Evolutionary conservation across 768 basidiomycete species (phyloP), one percentile per base, ranked within the genome.

Genomic region (Tylopilus rubrobrunneus): DNA sequence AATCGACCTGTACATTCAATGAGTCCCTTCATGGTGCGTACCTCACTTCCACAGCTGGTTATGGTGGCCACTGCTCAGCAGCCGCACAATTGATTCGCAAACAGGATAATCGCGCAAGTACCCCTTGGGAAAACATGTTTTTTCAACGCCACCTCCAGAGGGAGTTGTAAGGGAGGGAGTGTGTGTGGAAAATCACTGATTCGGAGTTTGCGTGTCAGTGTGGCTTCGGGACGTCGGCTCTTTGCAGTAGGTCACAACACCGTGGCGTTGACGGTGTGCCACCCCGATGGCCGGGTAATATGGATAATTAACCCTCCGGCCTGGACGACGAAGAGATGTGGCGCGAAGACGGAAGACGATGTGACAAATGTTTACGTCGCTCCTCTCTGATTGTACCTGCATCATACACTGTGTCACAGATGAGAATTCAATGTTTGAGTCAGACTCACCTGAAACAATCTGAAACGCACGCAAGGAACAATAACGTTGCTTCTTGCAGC

Each of bases 51-150:
- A 25, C 25, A 25, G 47, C 40, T 9, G 29, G 25, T 40, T 39
- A 39, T 19, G 39, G 39, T 7, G 39, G n/a, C n/a, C 39, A 39
- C 34, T 34, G 12, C n/a, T 19, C n/a, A 19, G 17, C 37, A n/a
- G 37, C 37, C 37, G 17, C 12, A 36, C 43, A 27, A 36, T 28
- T 31, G 39, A 43, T 21, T 55, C 31, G 29, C 27, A 49, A 55
- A 51, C 17, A 27, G 46, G 46, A 40, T 39, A 7, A 37, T 50
- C 41, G 39, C 25, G 19, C 12, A 11, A 17, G 53, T 5, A 9
- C 29, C 31, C 46, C 48, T 44, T 61, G 36, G 44, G 47, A 55
- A 53, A 37, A 44, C 36, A 41, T 39, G 12, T 21, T 45, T 6
- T 53, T 43, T 54, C 45, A 49, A 45, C 44, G 55, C 45, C 52